Evolutionary conservation across 306 rosid species (phyloP).

Genomic region (Lathyrus oleraceus): DNA sequence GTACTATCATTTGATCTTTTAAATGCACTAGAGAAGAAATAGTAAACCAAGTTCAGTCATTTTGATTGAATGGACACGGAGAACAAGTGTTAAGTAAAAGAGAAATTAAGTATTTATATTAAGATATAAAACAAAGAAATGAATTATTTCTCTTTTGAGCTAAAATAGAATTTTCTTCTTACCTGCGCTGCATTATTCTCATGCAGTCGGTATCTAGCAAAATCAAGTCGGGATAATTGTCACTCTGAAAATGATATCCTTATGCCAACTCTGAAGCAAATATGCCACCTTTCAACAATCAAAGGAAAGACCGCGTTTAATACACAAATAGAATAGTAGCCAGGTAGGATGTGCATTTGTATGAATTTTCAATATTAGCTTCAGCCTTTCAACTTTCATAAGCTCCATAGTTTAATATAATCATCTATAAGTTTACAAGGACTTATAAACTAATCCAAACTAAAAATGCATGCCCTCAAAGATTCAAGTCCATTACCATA

Average conservation of each 20-base stretch:
- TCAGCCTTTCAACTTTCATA: neutral
- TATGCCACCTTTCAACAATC: conserved; percentile 44
- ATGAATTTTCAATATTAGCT: neutral
- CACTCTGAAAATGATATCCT: conserved; percentile 37
- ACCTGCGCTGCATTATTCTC: conserved; percentile 58
- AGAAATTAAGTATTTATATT: neutral
- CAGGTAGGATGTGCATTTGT: conserved; percentile 4
- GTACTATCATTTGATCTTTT: conserved; percentile 68
- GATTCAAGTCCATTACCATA: neutral
- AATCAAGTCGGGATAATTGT: conserved; percentile 42
- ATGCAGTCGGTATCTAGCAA: conserved; percentile 39
- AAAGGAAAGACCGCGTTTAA: conserved; percentile 21
- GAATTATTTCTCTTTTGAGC: neutral
- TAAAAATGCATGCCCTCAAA: neutral
- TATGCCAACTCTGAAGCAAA: conserved; percentile 37
- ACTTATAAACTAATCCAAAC: neutral
- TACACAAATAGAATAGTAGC: conserved; percentile 11
- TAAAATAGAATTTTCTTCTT: conserved; percentile 20
- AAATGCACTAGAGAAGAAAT: conserved; percentile 43
- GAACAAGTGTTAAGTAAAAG: conserved; percentile 4
- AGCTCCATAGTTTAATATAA: neutral
- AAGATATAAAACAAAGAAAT: conserved; percentile 8
- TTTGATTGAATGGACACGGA: conserved; percentile 23
- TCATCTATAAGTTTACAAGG: neutral
- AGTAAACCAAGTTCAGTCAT: conserved; percentile 29